Conservation (phyloP, 2,329 filamentous ascomycete genomes). For the Stagonosporopsis vannaccii region DNA sequence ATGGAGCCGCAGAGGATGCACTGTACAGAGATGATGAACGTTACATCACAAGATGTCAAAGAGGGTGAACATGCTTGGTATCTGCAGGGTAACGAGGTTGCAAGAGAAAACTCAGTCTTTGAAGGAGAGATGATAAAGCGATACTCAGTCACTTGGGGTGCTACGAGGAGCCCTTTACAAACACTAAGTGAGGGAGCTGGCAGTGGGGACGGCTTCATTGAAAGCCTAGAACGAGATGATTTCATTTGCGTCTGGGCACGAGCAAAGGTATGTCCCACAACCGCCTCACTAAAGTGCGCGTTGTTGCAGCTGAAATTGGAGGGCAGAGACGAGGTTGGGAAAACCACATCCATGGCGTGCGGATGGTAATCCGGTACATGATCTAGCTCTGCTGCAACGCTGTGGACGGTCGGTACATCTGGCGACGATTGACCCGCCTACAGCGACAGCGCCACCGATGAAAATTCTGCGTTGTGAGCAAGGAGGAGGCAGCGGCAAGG, state of each 20-base stretch:
- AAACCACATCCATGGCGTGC: slow-evolving; percentile 26
- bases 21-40: slow-evolving; percentile 20
- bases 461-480: neutral
- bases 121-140: slow-evolving; percentile 22
- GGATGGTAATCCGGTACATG: slow-evolving; percentile 20
- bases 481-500: neutral
- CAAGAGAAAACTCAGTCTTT: slow-evolving; percentile 18
- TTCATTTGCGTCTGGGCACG: slow-evolving; percentile 29
- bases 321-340: slow-evolving; percentile 26
- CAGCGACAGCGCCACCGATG: neutral
- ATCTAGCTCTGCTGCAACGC: slow-evolving; percentile 7
- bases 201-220: slow-evolving; percentile 24
- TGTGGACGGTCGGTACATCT: neutral
- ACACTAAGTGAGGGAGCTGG: slow-evolving; percentile 22
- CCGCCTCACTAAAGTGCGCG: neutral
- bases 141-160: slow-evolving; percentile 25
- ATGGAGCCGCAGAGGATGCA: slow-evolving; percentile 21
- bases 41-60: slow-evolving; percentile 1
- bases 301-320: neutral
- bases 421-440: neutral
- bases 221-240: slow-evolving; percentile 22
- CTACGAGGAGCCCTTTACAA: slow-evolving; percentile 10
- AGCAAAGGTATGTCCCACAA: slow-evolving; percentile 27
- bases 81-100: slow-evolving; percentile 30
- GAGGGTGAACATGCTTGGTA: slow-evolving; percentile 30